Percentiles rank a stretch among this genome's conserved stretches.
phyloP scores from a whole-genome alignment of 305 asterid species.

The Nicotiana rustica region DNA sequence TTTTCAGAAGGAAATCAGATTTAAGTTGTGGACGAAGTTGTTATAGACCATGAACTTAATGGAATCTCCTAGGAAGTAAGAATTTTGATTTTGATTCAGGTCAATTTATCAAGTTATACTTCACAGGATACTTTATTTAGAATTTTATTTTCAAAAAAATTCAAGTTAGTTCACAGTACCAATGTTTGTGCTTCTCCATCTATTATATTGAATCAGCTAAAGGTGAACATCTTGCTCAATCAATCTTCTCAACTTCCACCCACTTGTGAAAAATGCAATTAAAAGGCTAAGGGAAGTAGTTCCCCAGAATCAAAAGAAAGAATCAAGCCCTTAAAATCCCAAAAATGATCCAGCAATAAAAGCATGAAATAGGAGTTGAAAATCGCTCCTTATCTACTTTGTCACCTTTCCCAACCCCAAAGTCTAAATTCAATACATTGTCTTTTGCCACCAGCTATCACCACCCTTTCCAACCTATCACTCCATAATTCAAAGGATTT shows the following conservation, averaged over 20 bases:
- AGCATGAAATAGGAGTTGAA: background rate
- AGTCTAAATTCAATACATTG: background rate
- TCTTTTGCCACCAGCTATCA: background rate
- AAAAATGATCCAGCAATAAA: background rate
- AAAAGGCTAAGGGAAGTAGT: background rate
- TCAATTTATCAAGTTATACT: background rate
- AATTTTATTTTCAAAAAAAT: background rate
- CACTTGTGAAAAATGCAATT: background rate
- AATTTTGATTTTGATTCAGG: background rate
- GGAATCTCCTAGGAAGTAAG: background rate
- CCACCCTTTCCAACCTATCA: background rate
- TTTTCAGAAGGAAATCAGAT: constrained; percentile 6
- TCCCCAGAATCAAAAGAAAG: background rate
- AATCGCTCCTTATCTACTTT: background rate
- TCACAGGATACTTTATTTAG: background rate
- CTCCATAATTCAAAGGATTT: constrained; percentile 12
- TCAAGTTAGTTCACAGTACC: background rate
- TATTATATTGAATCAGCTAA: background rate
- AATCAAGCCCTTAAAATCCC: background rate
- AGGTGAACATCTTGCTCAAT: background rate
- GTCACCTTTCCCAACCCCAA: constrained; percentile 3
- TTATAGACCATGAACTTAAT: background rate
- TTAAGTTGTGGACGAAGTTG: constrained; percentile 6
- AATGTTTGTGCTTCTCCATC: background rate
- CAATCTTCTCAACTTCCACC: background rate